Base-by-base conservation (phyloP, 2,329 filamentous ascomycete species). In the Cladosporium cucumerinum region DNA sequence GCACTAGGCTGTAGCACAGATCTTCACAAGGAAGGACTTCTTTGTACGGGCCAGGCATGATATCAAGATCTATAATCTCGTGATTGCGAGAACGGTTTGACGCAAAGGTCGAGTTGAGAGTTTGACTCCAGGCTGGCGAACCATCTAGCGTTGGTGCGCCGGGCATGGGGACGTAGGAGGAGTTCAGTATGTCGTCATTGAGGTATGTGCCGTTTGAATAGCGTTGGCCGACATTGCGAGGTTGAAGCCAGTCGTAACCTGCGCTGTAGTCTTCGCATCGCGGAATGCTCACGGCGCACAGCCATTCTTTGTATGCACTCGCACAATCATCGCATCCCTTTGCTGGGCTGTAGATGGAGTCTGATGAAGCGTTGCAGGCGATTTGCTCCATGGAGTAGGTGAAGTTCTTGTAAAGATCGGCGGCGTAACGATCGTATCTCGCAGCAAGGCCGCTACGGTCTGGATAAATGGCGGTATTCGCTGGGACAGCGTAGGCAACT, bases 201-300 rank as follows among this genome's bases (percentile, higher is more conserved):
- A 75, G 72, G 26, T 70, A 69, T 48, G 67, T 65, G 66, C 73
- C 73, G 65, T 71, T 71, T 66, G 69, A 66, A 64, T 73, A 74
- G 1, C 65, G 23, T 60, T 76, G 86, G 34, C 82, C 86, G 61
- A 92, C 84, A 72, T 94, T 95, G 54, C 95, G 89, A 23, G 84
- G 81, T 66, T 88, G 85, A 2, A 92, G 83, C 73, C 80, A 87
- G 1, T 81, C 61, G 16, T 82, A 80, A 1, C 76, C 72, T 57
- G 82, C 86, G 59, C 84, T 86, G 72, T 91, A 95, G 78, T 97
- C 94, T 73, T 92, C 89, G 80, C 95, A 99, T 32, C 93, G 90
- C 1, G 95, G 95, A 67, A 99, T 95, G 18, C 88, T 90, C 30
- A 98, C 93, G 26, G 92, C 90, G 80, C 95, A 99, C 23, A 99